These are phyloP conservation scores for Pythium phragmiticola DNA, from an alignment of 352 stramenopile genomes.

Conservation along the genomic window DNA sequence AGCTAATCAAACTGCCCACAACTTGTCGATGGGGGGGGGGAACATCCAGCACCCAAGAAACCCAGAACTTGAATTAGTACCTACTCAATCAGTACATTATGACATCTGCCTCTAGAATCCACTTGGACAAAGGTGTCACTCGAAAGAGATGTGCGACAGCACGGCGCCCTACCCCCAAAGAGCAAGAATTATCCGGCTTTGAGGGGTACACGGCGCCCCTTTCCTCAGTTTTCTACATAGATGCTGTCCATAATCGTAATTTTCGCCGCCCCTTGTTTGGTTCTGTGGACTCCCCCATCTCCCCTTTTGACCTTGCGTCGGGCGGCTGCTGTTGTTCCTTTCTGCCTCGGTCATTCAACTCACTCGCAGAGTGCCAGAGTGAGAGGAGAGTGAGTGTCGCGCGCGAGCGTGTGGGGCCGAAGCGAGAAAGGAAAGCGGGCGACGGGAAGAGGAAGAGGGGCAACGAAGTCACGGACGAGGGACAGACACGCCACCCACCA, in stretches of 20 bases:
- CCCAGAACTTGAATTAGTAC: not conserved
- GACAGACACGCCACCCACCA: not conserved
- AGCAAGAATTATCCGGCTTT: conserved; percentile 22
- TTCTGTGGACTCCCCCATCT: conserved; percentile 2
- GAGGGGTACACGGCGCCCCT: conserved; percentile 1
- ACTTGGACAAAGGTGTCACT: conserved; percentile 3
- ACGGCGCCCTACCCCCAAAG: conserved; percentile 15
- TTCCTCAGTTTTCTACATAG: not conserved
- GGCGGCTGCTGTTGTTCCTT: conserved; percentile 1
- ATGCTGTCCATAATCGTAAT: not conserved
- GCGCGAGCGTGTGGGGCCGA: not conserved
- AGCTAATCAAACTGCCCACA: conserved; percentile 16
- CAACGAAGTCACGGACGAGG: not conserved
- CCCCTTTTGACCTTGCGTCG: not conserved
- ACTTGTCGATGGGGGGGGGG: conserved; percentile 9
- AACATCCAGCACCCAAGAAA: conserved; percentile 8
- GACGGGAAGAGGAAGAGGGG: not conserved
- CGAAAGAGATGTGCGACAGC: conserved; percentile 21
- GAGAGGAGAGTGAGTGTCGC: conserved; percentile 5
- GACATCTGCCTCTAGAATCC: conserved; percentile 1
- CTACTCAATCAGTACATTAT: not conserved
- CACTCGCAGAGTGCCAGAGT: conserved; percentile 9
- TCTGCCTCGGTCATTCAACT: conserved; percentile 19
- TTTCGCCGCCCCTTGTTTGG: not conserved
- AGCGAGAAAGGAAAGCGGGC: conserved; percentile 1